phyloP scores from a whole-genome alignment of 2,329 filamentous ascomycete genomes.

The Phoma sp. region DNA sequence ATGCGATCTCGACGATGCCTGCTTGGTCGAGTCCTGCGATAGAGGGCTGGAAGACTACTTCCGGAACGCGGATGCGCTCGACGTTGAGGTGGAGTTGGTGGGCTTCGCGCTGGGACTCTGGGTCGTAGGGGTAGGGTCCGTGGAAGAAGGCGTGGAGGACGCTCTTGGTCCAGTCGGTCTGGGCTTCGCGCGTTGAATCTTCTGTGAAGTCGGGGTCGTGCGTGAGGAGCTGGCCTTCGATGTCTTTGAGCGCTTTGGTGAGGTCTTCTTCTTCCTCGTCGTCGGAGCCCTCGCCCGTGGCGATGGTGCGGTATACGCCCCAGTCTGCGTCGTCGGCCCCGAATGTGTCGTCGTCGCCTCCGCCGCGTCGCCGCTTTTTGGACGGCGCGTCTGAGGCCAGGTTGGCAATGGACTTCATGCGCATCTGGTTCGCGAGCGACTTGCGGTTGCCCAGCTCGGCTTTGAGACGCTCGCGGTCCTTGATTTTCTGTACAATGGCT shows the following conservation, averaged over 20 bases:
- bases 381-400: slow-evolving; percentile 85
- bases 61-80: slow-evolving; percentile 90
- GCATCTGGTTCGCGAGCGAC: slow-evolving; percentile 91
- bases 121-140: slow-evolving; percentile 84
- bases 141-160: slow-evolving; percentile 88
- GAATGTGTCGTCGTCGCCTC: slow-evolving; percentile 93
- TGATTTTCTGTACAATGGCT: slow-evolving; percentile 79
- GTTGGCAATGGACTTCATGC: slow-evolving; percentile 98
- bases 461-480: slow-evolving; percentile 90
- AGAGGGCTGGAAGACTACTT: slow-evolving; percentile 89
- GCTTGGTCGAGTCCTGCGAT: slow-evolving; percentile 94
- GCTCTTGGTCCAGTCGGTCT: slow-evolving; percentile 93
- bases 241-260: slow-evolving; percentile 70
- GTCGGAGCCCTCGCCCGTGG: slow-evolving; percentile 78
- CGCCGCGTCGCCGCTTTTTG: slow-evolving; percentile 83
- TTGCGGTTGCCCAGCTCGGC: slow-evolving; percentile 96
- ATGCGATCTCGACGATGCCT: slow-evolving; percentile 88
- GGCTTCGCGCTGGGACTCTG: slow-evolving; percentile 77
- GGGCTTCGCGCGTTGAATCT: slow-evolving; percentile 87
- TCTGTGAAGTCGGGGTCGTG: slow-evolving; percentile 91
- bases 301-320: slow-evolving; percentile 94
- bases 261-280: slow-evolving; percentile 95
- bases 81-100: slow-evolving; percentile 96
- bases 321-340: slow-evolving; percentile 97
- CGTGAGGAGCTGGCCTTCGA: slow-evolving; percentile 84